Evolutionary conservation across 2,329 filamentous ascomycete species (phyloP).

Genomic region (Fusarium camptoceras): DNA sequence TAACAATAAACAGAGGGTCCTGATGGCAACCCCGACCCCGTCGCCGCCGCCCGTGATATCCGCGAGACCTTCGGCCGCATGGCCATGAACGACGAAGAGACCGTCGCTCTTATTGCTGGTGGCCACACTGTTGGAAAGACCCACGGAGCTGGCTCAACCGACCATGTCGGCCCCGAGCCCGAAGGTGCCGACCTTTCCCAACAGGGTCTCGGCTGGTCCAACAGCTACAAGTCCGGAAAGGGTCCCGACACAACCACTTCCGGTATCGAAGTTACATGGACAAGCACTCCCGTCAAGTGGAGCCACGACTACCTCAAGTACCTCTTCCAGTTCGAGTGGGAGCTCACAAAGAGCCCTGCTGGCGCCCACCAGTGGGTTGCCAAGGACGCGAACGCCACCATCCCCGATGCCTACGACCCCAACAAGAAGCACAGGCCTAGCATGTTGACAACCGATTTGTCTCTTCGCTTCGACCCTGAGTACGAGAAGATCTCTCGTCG

Average conservation of each 20-base stretch:
- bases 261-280: constrained; percentile 84
- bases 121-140: constrained; percentile 88
- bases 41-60: constrained; percentile 77
- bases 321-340: constrained; percentile 84
- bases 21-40: constrained; percentile 76
- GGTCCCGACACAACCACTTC: constrained; percentile 79
- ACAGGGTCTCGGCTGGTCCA: constrained; percentile 80
- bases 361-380: constrained; percentile 83
- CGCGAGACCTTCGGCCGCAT: constrained; percentile 80
- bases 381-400: constrained; percentile 57
- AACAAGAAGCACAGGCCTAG: constrained; percentile 37
- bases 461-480: constrained; percentile 77
- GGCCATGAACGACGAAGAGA: constrained; percentile 88
- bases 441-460: constrained; percentile 55
- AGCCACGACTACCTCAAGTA: constrained; percentile 80
- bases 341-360: constrained; percentile 78
- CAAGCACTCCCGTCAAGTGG: constrained; percentile 74
- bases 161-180: constrained; percentile 74
- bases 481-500: constrained; percentile 82
- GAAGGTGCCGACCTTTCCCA: constrained; percentile 71
- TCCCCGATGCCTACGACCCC: constrained; percentile 54
- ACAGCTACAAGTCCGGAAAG: constrained; percentile 73
- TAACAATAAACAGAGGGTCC: constrained; percentile 77
- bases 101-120: constrained; percentile 81
- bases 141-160: constrained; percentile 63